Evolutionary conservation across 352 stramenopile species (phyloP).

Genomic region (Phytophthora hibernalis): DNA sequence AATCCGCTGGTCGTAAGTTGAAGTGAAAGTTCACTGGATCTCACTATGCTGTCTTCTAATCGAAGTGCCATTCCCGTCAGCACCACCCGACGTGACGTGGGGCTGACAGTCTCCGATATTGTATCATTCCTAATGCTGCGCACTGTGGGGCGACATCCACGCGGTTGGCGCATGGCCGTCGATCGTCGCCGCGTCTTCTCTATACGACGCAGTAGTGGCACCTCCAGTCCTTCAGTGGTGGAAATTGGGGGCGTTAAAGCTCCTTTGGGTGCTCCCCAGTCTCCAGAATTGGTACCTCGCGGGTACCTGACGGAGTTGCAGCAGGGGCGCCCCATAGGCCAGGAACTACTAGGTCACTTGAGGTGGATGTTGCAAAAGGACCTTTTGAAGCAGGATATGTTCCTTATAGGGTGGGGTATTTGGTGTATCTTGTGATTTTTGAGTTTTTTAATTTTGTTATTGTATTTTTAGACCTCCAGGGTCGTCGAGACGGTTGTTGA

Average conservation of each 20-base stretch:
- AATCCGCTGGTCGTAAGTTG: constrained; percentile 1
- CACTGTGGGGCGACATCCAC: constrained; percentile 5
- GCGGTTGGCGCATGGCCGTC: constrained; percentile 6
- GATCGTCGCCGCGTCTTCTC: constrained; percentile 18
- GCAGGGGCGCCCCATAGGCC: constrained; percentile 40
- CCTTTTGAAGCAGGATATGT: constrained; percentile 86
- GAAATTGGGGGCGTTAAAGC: constrained; percentile 70
- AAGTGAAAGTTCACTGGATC: not conserved
- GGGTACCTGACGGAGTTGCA: constrained; percentile 57
- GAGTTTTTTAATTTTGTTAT: not conserved
- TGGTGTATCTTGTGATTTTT: constrained; percentile 24
- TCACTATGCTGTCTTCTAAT: constrained; percentile 9
- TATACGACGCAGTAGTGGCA: constrained; percentile 8
- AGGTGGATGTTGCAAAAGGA: constrained; percentile 92
- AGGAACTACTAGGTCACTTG: constrained; percentile 79
- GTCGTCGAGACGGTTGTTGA: constrained; percentile 71
- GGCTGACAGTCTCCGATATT: not conserved
- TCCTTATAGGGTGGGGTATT: constrained; percentile 74
- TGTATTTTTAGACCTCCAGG: constrained; percentile 64
- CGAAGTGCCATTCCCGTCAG: constrained; percentile 4
- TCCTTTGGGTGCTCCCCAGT: constrained; percentile 36
- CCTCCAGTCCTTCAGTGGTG: constrained; percentile 34
- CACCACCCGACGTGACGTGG: constrained; percentile 1
- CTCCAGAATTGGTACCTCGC: constrained; percentile 59
- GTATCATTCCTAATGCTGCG: constrained; percentile 16